Conservation (phyloP, 1,284 basidiomycete species). For the Pseudozyma tsukubaensis region DNA sequence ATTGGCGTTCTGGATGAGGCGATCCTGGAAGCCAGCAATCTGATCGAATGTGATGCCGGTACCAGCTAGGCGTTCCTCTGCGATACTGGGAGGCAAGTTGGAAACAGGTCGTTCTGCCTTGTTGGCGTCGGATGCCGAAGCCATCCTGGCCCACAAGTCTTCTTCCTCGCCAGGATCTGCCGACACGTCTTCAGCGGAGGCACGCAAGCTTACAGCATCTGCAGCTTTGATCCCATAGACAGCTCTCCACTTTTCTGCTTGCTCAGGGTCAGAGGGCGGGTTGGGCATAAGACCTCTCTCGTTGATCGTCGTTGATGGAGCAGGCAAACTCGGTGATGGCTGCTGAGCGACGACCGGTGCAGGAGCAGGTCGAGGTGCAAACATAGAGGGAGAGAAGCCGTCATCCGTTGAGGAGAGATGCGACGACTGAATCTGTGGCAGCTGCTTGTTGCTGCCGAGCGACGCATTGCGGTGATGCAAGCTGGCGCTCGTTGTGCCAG, state of each 20-base stretch:
- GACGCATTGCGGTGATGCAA: slow-evolving; percentile 33
- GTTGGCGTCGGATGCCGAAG: slow-evolving; percentile 12
- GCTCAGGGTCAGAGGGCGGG: slow-evolving; percentile 35
- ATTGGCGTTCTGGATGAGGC: slow-evolving; percentile 49
- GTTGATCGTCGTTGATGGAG: slow-evolving; percentile 4
- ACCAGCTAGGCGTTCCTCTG: slow-evolving; percentile 39
- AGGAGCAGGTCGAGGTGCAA: slow-evolving; percentile 28
- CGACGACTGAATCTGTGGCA: slow-evolving; percentile 6
- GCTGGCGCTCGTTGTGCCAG: slow-evolving; percentile 32
- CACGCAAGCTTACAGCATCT: slow-evolving; percentile 31
- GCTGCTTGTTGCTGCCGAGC: slow-evolving; percentile 20
- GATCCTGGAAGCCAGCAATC: slow-evolving; percentile 53
- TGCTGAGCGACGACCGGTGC: slow-evolving; percentile 7
- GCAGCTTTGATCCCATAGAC: slow-evolving; percentile 40
- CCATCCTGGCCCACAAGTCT: slow-evolving; percentile 60
- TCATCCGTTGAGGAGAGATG: slow-evolving; percentile 13
- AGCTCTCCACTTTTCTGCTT: slow-evolving; percentile 43
- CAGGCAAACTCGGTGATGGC: not conserved
- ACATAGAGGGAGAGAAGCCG: slow-evolving; percentile 9
- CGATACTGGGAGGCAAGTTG: slow-evolving; percentile 25
- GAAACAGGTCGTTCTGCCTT: slow-evolving; percentile 28
- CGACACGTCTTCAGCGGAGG: slow-evolving; percentile 29
- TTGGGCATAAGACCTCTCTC: slow-evolving; percentile 31
- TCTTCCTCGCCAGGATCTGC: slow-evolving; percentile 39
- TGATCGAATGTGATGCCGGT: slow-evolving; percentile 56